phyloP scores from a whole-genome alignment of 2,329 filamentous ascomycete genomes.

The Tolypocladium cylindrosporum region DNA sequence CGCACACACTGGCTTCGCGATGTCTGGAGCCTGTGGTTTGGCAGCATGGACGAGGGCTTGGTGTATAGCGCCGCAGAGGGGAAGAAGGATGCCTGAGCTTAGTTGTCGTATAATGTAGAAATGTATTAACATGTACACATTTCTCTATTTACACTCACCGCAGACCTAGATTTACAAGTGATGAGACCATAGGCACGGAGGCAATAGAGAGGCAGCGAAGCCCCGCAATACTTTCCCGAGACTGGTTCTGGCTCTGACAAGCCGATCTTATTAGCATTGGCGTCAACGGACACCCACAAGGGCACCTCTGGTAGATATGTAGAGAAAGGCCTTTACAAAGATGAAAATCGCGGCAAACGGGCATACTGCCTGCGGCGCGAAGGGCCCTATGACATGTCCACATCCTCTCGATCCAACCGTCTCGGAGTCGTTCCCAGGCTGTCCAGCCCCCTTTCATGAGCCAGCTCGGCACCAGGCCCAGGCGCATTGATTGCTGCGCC shows the following conservation, averaged over 20 bases:
- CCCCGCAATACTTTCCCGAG: too few species aligned
- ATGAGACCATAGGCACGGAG: too few species aligned
- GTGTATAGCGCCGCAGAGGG: constrained; percentile 17
- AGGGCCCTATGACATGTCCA: constrained; percentile 7
- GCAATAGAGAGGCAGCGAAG: too few species aligned
- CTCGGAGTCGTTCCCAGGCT: constrained; percentile 21
- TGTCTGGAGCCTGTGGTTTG: constrained; percentile 17
- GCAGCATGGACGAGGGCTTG: constrained; percentile 20
- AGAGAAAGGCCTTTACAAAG: too few species aligned
- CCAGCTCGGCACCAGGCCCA: constrained; percentile 9
- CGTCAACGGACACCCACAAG: too few species aligned
- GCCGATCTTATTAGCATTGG: too few species aligned
- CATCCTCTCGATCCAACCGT: constrained; percentile 13
- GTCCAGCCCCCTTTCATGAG: constrained; percentile 23
- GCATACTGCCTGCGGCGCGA: too few species aligned
- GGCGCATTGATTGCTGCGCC: constrained; percentile 4
- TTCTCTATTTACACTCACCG: too few species aligned
- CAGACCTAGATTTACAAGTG: too few species aligned
- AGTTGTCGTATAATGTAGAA: neutral
- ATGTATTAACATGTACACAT: neutral
- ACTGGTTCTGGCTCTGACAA: too few species aligned
- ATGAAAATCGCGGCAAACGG: too few species aligned
- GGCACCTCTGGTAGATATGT: too few species aligned
- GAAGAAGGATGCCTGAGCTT: constrained; percentile 16
- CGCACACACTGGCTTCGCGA: constrained; percentile 19